These are phyloP conservation scores for Kitagawia praeruptora DNA, from an alignment of 129 eudicot genomes.

Conservation along the genomic window DNA sequence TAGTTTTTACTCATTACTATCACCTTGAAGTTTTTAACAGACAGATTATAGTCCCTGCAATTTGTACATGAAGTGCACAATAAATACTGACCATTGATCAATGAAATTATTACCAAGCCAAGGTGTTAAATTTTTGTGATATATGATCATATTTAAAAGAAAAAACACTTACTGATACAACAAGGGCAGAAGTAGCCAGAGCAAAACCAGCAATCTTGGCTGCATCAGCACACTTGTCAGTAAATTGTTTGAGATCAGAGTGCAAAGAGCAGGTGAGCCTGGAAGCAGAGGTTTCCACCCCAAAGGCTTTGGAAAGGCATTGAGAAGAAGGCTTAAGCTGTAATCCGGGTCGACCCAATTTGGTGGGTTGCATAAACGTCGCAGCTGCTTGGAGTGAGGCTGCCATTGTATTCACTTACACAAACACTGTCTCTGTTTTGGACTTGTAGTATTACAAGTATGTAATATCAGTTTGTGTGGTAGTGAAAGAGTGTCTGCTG, in stretches of 20 bases:
- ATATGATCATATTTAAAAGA: not conserved
- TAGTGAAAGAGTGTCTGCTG: slow-evolving; percentile 32
- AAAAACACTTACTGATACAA: slow-evolving; percentile 57
- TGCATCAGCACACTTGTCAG: slow-evolving; percentile 68
- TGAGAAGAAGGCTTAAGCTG: slow-evolving; percentile 51
- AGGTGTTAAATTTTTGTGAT: not conserved
- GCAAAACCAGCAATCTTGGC: slow-evolving; percentile 92
- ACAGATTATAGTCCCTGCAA: not conserved
- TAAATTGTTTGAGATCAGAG: slow-evolving; percentile 63
- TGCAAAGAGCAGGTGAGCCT: slow-evolving; percentile 70
- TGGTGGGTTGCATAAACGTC: slow-evolving; percentile 69
- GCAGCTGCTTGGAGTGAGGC: slow-evolving; percentile 71
- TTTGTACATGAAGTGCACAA: not conserved
- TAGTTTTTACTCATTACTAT: not conserved
- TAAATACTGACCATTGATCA: not conserved
- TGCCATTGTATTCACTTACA: slow-evolving; percentile 45
- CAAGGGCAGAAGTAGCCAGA: slow-evolving; percentile 82
- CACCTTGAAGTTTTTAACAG: not conserved
- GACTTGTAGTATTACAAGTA: slow-evolving; percentile 17
- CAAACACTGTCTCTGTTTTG: not conserved
- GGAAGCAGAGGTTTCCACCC: slow-evolving; percentile 34
- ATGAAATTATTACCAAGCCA: not conserved
- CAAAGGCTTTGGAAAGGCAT: slow-evolving; percentile 51
- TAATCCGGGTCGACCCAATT: slow-evolving; percentile 33
- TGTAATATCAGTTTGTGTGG: slow-evolving; percentile 21